A percentile compares a stretch with the other conserved stretches of the same genome.
Evolutionary conservation across 805 yeast genomes (phyloP).

Genomic region (Kuraishia piskuri): DNA sequence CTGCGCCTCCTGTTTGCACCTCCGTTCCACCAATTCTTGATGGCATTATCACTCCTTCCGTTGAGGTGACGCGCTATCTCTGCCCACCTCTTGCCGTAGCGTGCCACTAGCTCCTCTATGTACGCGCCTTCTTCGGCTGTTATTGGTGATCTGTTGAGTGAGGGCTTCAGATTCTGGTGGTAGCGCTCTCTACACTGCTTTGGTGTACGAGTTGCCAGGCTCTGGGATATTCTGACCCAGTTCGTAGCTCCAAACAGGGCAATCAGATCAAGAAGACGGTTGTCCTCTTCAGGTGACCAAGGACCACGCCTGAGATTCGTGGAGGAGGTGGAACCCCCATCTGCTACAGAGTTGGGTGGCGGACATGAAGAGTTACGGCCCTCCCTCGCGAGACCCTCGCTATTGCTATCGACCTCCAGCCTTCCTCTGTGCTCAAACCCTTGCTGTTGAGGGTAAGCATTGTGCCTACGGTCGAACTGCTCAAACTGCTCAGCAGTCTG

Average conservation of each 20-base stretch:
- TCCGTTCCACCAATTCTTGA: slow-evolving; percentile 96
- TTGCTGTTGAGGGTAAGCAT: background rate
- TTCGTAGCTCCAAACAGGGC: slow-evolving; percentile 68
- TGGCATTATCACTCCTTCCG: slow-evolving; percentile 86
- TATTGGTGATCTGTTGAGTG: slow-evolving; percentile 74
- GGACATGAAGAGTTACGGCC: background rate
- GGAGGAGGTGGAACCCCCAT: background rate
- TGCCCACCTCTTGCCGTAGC: slow-evolving; percentile 89
- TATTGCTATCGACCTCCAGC: background rate
- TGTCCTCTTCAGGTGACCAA: slow-evolving; percentile 85
- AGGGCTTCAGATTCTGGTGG: slow-evolving; percentile 86
- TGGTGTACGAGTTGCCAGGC: slow-evolving; percentile 71
- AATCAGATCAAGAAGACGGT: slow-evolving; percentile 59
- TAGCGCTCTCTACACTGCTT: slow-evolving; percentile 89
- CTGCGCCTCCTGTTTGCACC: slow-evolving; percentile 80
- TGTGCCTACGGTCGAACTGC: background rate
- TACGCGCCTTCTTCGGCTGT: slow-evolving; percentile 75
- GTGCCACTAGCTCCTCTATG: slow-evolving; percentile 70
- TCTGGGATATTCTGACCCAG: slow-evolving; percentile 81
- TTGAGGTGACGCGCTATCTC: slow-evolving; percentile 83
- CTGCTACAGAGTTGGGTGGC: background rate
- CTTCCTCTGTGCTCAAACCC: background rate
- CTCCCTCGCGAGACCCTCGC: background rate
- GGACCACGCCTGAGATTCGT: slow-evolving; percentile 55
- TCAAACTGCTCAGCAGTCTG: background rate